Base-by-base conservation (phyloP, 768 basidiomycete genomes). In the Dacryopinax spathularia region DNA sequence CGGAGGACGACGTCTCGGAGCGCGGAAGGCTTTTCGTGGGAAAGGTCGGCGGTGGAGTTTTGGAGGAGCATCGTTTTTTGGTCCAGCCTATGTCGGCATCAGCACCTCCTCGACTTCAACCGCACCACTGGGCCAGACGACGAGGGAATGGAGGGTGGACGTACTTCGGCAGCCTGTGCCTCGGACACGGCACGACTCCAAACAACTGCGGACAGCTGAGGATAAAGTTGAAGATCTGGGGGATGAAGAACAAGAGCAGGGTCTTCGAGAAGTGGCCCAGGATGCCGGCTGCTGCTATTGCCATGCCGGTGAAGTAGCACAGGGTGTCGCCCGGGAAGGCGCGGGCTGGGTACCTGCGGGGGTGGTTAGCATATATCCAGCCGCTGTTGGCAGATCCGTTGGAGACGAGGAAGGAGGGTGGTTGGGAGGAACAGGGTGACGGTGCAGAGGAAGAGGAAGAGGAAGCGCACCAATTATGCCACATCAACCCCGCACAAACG, bases 201-300 rank as follows among this genome's bases (percentile, higher is more conserved):
- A 98, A 97, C 1, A 99, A 76, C 71, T 99, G 96, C 12, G 96
- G 96, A 68, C 87, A 89, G 13, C 92, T 95, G 36, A 97, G 78
- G 60, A 98, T 62, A 72, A 99, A 99, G 73, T 99, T 99, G 83
- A 97, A 93, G 66, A 96, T 88, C 73, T 99, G 96, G 2, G 96
- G 96, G 59, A 99, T 81, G 77, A 98, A 98, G 79, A 99, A 98
- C 27, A 98, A 77, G 64, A 97, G 80, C 9, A 99, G 77, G 0
- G 96, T 99, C 76, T 99, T 99, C 62, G 91, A 91, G 74, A 93
- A 97, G 74, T 99, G 96, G 0, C 89, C 92, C 70, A 96, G 91
- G 66, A 99, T 97, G 25, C 92, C 94, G 33, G 95, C 93, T 9
- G 96, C 94, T 0, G 96, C 88, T 72, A 99, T 98, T 2, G 96